Evolutionary conservation across 208 protist genomes (phyloP), one percentile per base, ranked within the genome.

Genomic region (Wallacemonas rigidus): DNA sequence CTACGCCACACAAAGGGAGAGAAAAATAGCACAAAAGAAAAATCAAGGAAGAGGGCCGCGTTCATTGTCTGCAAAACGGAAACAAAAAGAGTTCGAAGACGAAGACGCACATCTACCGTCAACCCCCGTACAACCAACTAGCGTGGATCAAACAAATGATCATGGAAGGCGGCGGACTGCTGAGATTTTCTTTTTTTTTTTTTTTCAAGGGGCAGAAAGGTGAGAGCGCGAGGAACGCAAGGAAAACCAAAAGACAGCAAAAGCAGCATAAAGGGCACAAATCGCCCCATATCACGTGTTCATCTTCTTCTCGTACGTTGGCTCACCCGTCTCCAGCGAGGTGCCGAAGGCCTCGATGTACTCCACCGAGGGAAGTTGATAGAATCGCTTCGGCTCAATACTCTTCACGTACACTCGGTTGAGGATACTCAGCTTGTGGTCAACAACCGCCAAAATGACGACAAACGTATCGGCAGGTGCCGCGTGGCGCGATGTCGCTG

Each of bases 311-410:
- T 90, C 81, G 61, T 89, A 91, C 17, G 85, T 90, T 2, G 64
- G 67, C 53, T 78, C 54, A 41, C 87, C 90, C 2, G 85, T 82
- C 4, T 71, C 78, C 55, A 95, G 51, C 6, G 85, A 88, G 1
- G 85, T 69, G 3, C 87, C 90, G 68, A 88, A 89, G 36, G 84
- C 67, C 64, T 92, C 90, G 63, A 95, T 83, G 69, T 92, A 95
- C 70, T 91, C 81, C 8, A 95, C 90, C 36, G 73, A 83, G 1
- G 90, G 90, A 65, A 95, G 71, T 53, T 92, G 83, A 60, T 86
- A 91, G 60, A 95, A 92, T 45, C 76, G 85, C 75, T 92, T 91
- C 3, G 89, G 89, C 69, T 95, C 90, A 45, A 82, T 84, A 67
- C 80, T 87, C 68, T 75, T 79, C 39, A 95, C 86, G 64, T 90